phyloP scores from a whole-genome alignment of 495 filamentous ascomycete species.

The Cenococcum geophilum region DNA sequence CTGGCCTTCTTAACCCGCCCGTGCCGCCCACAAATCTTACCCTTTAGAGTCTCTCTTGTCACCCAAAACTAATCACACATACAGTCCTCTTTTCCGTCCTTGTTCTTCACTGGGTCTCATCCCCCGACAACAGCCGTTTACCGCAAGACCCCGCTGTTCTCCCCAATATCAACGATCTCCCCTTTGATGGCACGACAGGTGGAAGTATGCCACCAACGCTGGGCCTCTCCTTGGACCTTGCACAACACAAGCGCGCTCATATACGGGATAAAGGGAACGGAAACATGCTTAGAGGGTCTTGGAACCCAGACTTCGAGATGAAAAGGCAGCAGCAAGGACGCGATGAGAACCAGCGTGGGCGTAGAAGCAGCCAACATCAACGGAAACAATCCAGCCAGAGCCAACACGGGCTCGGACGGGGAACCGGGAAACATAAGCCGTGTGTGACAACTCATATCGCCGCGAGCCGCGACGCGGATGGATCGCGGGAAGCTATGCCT shows the following conservation, averaged over 20 bases:
- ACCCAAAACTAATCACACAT: background rate
- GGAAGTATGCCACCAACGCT: background rate
- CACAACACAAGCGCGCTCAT: background rate
- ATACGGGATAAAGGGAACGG: background rate
- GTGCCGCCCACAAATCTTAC: background rate
- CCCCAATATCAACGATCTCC: background rate
- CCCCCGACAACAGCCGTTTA: constrained; percentile 39
- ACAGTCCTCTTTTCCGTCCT: constrained; percentile 46
- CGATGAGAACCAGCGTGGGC: background rate
- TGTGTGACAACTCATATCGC: background rate
- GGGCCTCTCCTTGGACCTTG: background rate
- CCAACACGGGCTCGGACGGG: background rate
- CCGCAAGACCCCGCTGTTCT: background rate
- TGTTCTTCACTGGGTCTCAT: constrained; percentile 51
- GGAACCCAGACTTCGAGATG: background rate
- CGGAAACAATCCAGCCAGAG: background rate
- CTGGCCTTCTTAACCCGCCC: background rate
- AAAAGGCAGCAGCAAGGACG: background rate
- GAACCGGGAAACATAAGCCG: background rate
- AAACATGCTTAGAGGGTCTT: background rate
- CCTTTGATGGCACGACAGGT: background rate
- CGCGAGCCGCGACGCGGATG: background rate
- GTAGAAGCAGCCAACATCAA: background rate
- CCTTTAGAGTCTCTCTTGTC: background rate
- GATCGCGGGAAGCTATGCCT: background rate